Evolutionary conservation across 169 alveolate species (phyloP).

Genomic region (Condylostoma magnum): DNA sequence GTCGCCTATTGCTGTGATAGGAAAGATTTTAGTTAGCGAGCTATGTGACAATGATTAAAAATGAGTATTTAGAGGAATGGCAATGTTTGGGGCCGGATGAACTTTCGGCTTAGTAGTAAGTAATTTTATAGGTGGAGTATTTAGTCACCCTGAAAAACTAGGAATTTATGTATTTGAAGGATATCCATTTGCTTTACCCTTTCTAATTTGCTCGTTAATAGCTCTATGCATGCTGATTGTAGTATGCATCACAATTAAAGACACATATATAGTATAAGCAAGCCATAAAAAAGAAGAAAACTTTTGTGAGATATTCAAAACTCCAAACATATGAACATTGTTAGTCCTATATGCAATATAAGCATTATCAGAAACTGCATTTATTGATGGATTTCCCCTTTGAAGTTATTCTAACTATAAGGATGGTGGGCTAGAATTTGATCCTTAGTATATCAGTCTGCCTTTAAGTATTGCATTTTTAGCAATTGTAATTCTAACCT

Average conservation of each 20-base stretch:
- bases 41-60: neutral
- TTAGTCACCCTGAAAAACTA: neutral
- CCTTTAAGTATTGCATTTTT: neutral
- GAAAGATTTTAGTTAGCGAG: neutral
- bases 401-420: neutral
- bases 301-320: neutral
- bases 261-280: neutral
- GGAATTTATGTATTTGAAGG: neutral
- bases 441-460: neutral
- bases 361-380: neutral
- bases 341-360: neutral
- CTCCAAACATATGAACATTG: neutral
- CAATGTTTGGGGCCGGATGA: neutral
- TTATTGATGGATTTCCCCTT: too few relatives aligned
- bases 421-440: conserved; percentile 15
- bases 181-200: conserved; percentile 10
- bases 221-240: neutral
- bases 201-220: neutral
- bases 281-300: neutral
- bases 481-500: neutral
- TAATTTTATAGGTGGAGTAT: conserved; percentile 17
- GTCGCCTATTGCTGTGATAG: neutral
- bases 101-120: neutral
- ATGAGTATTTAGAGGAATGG: conserved; percentile 8
- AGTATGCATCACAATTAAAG: neutral